phyloP scores from a whole-genome alignment of 2,329 filamentous ascomycete species.

The Zymoseptoria pseudotritici region DNA sequence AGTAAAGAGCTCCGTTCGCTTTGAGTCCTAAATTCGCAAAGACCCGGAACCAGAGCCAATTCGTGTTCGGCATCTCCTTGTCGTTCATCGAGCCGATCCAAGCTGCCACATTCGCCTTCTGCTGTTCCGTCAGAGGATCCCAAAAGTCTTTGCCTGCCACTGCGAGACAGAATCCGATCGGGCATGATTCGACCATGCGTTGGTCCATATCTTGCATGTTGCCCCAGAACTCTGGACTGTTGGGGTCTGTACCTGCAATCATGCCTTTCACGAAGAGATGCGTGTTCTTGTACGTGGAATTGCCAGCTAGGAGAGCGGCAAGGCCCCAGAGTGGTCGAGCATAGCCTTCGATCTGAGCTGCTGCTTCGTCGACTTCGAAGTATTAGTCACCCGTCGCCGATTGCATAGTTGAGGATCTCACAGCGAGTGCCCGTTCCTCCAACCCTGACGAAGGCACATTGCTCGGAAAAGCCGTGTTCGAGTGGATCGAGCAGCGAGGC shows the following conservation, averaged over 20 bases:
- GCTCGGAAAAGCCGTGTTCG: constrained; percentile 62
- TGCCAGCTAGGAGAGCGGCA: constrained; percentile 61
- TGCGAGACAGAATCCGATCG: constrained; percentile 66
- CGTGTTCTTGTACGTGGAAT: constrained; percentile 56
- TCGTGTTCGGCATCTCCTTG: constrained; percentile 63
- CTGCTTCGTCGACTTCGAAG: constrained; percentile 56
- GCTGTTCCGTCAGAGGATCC: constrained; percentile 54
- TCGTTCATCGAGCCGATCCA: constrained; percentile 75
- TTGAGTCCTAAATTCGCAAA: constrained; percentile 74
- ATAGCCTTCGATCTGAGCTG: constrained; percentile 69
- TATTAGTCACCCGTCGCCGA: not conserved
- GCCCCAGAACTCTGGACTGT: constrained; percentile 67
- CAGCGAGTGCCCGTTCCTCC: constrained; percentile 65
- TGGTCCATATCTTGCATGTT: constrained; percentile 69
- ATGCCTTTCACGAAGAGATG: constrained; percentile 64
- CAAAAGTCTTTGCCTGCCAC: constrained; percentile 59
- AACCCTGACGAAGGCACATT: constrained; percentile 57
- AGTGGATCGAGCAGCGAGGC: constrained; percentile 59
- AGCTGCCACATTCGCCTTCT: constrained; percentile 58
- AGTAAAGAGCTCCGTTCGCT: constrained; percentile 65
- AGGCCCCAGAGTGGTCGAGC: constrained; percentile 70
- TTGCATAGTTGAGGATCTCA: constrained; percentile 9
- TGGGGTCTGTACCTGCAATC: constrained; percentile 62
- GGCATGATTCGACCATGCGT: constrained; percentile 80
- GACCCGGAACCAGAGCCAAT: constrained; percentile 75